phyloP scores from a whole-genome alignment of 495 filamentous ascomycete genomes.

The Pyronema omphalodes region DNA sequence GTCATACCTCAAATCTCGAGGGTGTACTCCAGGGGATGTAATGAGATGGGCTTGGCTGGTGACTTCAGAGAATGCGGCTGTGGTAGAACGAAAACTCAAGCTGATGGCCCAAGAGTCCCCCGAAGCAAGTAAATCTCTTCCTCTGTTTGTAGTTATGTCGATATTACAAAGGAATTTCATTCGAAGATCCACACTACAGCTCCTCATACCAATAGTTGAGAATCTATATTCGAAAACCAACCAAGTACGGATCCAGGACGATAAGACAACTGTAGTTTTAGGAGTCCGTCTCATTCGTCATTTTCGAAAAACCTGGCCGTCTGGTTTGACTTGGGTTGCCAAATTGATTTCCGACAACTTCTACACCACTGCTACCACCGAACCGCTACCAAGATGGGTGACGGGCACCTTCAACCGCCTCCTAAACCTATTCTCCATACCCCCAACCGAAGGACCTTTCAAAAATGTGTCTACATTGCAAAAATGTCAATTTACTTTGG shows the following conservation, averaged over 20 bases:
- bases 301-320: conserved; percentile 39
- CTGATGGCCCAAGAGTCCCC: background rate
- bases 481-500: conserved; percentile 43
- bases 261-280: conserved; percentile 25
- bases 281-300: conserved; percentile 40
- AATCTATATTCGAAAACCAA: conserved; percentile 24
- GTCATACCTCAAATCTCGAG: conserved; percentile 26
- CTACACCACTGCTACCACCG: background rate
- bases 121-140: conserved; percentile 18
- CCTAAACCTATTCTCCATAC: conserved; percentile 38
- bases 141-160: conserved; percentile 34
- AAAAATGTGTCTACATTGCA: conserved; percentile 33
- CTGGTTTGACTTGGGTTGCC: conserved; percentile 22
- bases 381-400: conserved; percentile 1
- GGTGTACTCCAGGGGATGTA: conserved; percentile 34
- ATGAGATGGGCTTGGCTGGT: conserved; percentile 42
- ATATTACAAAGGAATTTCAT: conserved; percentile 32
- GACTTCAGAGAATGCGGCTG: conserved; percentile 26
- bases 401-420: conserved; percentile 31
- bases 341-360: conserved; percentile 9
- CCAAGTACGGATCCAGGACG: conserved; percentile 24
- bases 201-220: conserved; percentile 25
- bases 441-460: conserved; percentile 33
- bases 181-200: conserved; percentile 27
- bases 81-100: conserved; percentile 28